These are phyloP conservation scores for Neurospora sp. DNA, from an alignment of 495 filamentous ascomycete genomes.

Conservation along the genomic window DNA sequence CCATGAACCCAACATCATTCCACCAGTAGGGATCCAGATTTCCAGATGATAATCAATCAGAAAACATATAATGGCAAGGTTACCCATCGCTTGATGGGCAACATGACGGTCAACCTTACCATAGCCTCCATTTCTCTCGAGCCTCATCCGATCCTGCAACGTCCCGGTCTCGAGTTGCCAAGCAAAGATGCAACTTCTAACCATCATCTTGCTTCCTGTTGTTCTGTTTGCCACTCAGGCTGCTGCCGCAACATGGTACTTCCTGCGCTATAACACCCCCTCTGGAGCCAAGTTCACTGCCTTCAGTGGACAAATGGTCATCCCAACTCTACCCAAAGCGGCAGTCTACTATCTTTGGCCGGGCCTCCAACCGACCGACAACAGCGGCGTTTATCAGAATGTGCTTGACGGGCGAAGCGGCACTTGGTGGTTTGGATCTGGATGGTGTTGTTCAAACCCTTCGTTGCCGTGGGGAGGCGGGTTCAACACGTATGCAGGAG, in stretches of 20 bases:
- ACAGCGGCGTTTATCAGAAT: constrained; percentile 32
- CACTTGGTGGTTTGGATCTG: constrained; percentile 34
- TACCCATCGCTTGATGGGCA: background rate
- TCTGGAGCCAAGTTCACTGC: constrained; percentile 23
- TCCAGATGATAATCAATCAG: background rate
- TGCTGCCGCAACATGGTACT: constrained; percentile 25
- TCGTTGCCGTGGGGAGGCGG: constrained; percentile 30
- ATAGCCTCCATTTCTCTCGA: background rate
- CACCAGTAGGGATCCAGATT: background rate
- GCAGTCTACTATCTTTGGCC: constrained; percentile 35
- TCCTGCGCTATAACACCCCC: constrained; percentile 26
- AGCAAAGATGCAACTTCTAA: background rate
- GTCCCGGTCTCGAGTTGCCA: background rate
- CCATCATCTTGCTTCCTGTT: constrained; percentile 1
- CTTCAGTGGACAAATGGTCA: constrained; percentile 27
- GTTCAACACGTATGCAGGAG: constrained; percentile 25
- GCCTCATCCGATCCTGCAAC: background rate
- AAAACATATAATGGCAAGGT: background rate
- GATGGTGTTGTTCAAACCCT: constrained; percentile 36
- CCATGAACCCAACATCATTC: background rate
- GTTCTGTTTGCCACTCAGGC: constrained; percentile 14
- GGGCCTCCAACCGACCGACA: constrained; percentile 31
- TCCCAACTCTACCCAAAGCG: constrained; percentile 26
- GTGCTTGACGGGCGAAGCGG: constrained; percentile 33
- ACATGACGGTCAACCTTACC: background rate